phyloP scores from a whole-genome alignment of 164 flowering plant genomes.

The Litsea cubeba region DNA sequence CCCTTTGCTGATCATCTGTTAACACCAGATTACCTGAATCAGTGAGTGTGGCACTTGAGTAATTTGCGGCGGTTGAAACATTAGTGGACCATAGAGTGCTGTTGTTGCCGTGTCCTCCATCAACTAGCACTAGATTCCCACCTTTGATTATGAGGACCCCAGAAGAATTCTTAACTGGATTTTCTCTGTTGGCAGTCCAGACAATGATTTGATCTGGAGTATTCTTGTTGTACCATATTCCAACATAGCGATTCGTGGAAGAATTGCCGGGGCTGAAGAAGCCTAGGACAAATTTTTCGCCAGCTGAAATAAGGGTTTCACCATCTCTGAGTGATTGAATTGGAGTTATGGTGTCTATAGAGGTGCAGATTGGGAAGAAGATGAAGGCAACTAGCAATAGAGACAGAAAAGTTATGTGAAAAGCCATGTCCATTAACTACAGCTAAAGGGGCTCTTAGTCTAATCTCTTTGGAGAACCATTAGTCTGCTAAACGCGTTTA shows the following conservation, averaged over 20 bases:
- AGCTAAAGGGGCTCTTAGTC: too few relatives aligned
- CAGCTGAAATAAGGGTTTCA: conserved; percentile 2
- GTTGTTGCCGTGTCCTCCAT: background rate
- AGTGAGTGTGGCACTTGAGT: background rate
- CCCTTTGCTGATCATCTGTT: background rate
- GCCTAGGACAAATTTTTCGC: conserved; percentile 5
- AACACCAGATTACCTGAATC: conserved; percentile 7
- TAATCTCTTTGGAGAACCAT: too few relatives aligned
- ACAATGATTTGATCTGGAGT: background rate
- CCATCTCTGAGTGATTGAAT: background rate
- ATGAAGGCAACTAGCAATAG: too few relatives aligned
- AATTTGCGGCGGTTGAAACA: background rate
- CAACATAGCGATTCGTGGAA: conserved; percentile 5
- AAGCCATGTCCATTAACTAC: too few relatives aligned
- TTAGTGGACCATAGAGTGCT: background rate
- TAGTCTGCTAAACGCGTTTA: too few relatives aligned
- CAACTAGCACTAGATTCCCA: background rate
- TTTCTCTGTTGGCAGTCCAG: conserved; percentile 11
- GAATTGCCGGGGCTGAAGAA: conserved; percentile 11
- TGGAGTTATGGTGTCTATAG: background rate
- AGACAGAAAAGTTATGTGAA: too few relatives aligned
- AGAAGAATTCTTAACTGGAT: background rate
- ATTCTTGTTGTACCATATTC: conserved; percentile 7
- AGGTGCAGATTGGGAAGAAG: too few relatives aligned
- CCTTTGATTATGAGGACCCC: background rate